Conservation (phyloP, 768 basidiomycete genomes). For the Coprinopsis strossmayeri region DNA sequence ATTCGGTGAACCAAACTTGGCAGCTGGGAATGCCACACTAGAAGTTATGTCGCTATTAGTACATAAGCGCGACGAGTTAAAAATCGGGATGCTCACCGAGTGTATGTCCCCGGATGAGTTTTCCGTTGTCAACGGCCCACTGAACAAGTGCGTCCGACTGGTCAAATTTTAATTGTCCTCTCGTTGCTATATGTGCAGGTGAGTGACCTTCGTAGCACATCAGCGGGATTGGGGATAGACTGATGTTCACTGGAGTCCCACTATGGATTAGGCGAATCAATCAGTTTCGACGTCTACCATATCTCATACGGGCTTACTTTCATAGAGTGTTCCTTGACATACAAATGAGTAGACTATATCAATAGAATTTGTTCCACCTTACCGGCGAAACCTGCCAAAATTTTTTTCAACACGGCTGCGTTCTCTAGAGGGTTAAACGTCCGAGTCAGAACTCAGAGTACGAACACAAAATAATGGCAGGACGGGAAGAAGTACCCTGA, state of each 20-base stretch:
- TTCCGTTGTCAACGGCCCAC: conserved; percentile 32
- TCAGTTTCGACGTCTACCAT: background rate
- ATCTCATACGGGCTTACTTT: conserved; percentile 21
- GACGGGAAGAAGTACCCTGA: no score
- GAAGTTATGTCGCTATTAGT: background rate
- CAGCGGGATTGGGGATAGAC: conserved; percentile 1
- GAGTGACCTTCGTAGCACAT: background rate
- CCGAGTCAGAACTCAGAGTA: no score
- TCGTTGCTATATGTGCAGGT: conserved; percentile 13
- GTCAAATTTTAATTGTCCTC: conserved; percentile 27
- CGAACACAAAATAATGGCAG: no score
- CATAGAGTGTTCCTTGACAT: conserved; percentile 41
- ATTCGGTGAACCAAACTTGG: conserved; percentile 30
- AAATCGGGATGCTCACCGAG: conserved; percentile 19
- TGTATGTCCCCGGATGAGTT: conserved; percentile 34
- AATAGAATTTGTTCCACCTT: no score
- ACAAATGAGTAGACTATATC: no score
- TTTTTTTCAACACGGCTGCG: no score
- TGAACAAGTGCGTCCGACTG: conserved; percentile 31
- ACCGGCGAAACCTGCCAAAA: no score
- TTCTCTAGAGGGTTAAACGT: no score
- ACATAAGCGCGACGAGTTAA: background rate
- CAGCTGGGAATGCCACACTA: conserved; percentile 31
- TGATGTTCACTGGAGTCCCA: conserved; percentile 35
- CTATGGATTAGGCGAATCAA: conserved; percentile 11